Evolutionary conservation across 352 stramenopile species (phyloP), one percentile per base, ranked within the genome.

Genomic region (Globisporangium cylindrosporum): DNA sequence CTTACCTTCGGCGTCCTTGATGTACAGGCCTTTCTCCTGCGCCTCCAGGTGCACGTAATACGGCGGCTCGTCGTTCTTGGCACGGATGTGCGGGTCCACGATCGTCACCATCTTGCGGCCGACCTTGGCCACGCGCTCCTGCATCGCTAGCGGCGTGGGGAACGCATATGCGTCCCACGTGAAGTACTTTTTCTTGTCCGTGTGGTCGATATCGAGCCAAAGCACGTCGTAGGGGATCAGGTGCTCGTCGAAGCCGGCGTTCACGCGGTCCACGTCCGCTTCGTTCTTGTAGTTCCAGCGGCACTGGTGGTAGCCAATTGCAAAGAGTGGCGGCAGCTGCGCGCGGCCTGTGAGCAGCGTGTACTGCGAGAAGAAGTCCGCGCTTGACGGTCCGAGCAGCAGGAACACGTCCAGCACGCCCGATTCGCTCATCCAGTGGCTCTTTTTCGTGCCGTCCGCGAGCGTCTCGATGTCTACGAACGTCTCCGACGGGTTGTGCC

Each of bases 211-310:
- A 77, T 99, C 98, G 34, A 99, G 87, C 98, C 98, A 99, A 25
- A 99, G 75, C 14, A 99, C 98, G 81, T 99, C 98, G 76, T 99
- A 99, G 6, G 98, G 98, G 72, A 99, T 99, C 75, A 99, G 81
- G 53, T 98, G 79, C 67, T 98, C 94, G 72, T 99, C 96, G 73
- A 99, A 99, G 46, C 94, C 95, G 27, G 79, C 80, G 70, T 96
- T 74, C 10, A 94, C 86, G 54, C 89, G 80, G 24, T 90, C 88
- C 25, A 99, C 93, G 77, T 99, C 97, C 22, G 88, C 82, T 67
- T 99, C 98, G 77, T 99, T 98, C 67, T 98, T 98, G 83, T 99
- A 99, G 83, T 99, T 99, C 98, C 98, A 99, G 56, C 98, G 92
- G 73, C 97, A 99, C 80, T 99, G 98, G 73, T 99, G 98, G 79